Percentiles rank a stretch among this genome's conserved stretches.
These are phyloP conservation scores for Xerophyta viscosa DNA, from an alignment of 106 monocot genomes.

Conservation along the genomic window DNA sequence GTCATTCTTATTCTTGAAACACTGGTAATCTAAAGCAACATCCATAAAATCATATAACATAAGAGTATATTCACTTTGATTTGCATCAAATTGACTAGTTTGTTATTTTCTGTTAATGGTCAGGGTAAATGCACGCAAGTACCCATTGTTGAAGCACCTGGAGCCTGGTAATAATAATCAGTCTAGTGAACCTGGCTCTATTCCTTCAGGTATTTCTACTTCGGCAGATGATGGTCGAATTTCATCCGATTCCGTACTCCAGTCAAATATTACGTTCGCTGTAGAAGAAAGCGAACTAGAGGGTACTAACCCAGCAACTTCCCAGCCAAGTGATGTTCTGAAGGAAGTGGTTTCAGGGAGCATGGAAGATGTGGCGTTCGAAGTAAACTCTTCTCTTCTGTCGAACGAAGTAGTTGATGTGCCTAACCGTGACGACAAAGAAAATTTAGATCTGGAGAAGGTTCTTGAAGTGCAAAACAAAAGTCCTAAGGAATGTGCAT, in stretches of 20 bases:
- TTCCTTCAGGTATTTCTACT: background rate
- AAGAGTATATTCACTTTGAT: too few relatives aligned
- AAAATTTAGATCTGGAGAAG: background rate
- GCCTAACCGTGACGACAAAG: background rate
- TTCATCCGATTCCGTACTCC: too few relatives aligned
- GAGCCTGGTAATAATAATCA: conserved; percentile 13
- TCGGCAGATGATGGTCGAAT: background rate
- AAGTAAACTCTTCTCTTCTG: background rate
- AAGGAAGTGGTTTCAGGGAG: background rate
- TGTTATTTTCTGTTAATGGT: background rate
- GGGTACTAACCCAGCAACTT: background rate
- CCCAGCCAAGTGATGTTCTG: background rate
- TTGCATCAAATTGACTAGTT: too few relatives aligned
- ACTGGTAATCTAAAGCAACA: too few relatives aligned
- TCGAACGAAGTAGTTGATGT: background rate
- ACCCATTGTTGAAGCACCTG: conserved; percentile 26
- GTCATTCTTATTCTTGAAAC: too few relatives aligned
- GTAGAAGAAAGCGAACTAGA: background rate
- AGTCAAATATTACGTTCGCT: too few relatives aligned
- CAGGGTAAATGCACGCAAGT: conserved; percentile 42
- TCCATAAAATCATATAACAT: too few relatives aligned
- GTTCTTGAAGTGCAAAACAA: background rate
- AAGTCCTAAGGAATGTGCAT: too few relatives aligned
- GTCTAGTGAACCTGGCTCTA: background rate
- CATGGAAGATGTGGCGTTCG: conserved; percentile 12